Percentiles rank a stretch among this genome's conserved stretches.
phyloP scores from a whole-genome alignment of 805 yeast species.

The Wickerhamiella kazuoi region DNA sequence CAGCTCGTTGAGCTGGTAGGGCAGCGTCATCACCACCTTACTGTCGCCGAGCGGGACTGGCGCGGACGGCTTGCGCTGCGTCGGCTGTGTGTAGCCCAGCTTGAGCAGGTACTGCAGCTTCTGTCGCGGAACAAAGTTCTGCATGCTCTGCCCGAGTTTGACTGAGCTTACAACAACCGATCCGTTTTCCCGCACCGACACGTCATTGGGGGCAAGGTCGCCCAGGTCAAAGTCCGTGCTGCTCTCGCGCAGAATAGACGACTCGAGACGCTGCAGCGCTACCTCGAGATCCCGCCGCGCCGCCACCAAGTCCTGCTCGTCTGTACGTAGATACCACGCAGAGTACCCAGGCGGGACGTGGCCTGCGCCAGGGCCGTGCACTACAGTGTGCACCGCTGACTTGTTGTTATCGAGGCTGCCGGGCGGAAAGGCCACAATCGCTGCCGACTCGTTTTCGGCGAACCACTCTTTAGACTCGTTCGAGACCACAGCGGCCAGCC shows the following conservation, averaged over 20 bases:
- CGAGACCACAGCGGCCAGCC: constrained; percentile 67
- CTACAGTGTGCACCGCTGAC: constrained; percentile 67
- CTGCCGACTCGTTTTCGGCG: constrained; percentile 62
- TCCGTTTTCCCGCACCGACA: constrained; percentile 38
- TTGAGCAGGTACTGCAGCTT: constrained; percentile 44
- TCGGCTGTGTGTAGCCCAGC: constrained; percentile 39
- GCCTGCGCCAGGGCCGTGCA: constrained; percentile 76
- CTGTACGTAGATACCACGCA: constrained; percentile 76
- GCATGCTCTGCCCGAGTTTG: constrained; percentile 69
- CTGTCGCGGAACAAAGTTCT: constrained; percentile 68
- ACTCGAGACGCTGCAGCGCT: constrained; percentile 67
- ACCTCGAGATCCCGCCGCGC: constrained; percentile 58
- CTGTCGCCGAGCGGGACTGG: constrained; percentile 13
- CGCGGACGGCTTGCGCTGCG: constrained; percentile 9
- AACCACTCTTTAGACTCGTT: constrained; percentile 88
- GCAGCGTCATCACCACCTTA: constrained; percentile 21
- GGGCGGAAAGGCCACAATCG: constrained; percentile 87
- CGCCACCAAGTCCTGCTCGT: constrained; percentile 41
- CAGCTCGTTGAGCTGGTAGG: constrained; percentile 69
- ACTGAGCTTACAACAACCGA: constrained; percentile 60
- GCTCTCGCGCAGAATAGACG: constrained; percentile 63
- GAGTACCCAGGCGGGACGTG: constrained; percentile 75
- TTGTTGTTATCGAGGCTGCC: constrained; percentile 48
- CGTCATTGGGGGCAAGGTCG: constrained; percentile 38
- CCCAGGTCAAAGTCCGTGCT: constrained; percentile 38